Base-by-base conservation (phyloP, 1,284 basidiomycete genomes). In the Rhodotorula sp. region DNA sequence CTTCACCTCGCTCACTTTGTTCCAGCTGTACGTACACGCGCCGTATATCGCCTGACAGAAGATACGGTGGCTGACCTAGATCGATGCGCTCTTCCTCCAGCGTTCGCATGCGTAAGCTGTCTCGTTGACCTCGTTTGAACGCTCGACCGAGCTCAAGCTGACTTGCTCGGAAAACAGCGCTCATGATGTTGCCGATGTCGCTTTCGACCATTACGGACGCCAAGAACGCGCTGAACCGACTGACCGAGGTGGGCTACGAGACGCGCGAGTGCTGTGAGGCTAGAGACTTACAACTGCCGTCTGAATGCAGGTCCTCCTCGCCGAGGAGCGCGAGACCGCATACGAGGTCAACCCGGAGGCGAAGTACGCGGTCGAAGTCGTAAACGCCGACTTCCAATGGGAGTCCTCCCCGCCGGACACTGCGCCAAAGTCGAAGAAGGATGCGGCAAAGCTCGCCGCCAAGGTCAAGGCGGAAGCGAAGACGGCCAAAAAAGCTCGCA, bases 161-260 rank as follows among this genome's bases (percentile, higher is more conserved):
- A 67, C 52, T 4, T 23, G 21, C n/a, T 10, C 23, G 3, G 26
- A 23, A 16, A 5, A 31, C 48, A 70, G 66, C 68, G 15, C 57
- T 71, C 26, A 71, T 71, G 70, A 71, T 71, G 70, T 58, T 81
- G 88, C 91, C 92, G 7, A 82, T 92, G 78, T 86, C 91, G 0
- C 85, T 93, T 62, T 88, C 88, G 70, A 81, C 91, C 19, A 88
- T 89, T 60, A 87, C 90, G 8, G 93, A 95, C 75, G 92, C 92
- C 2, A 80, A 84, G 62, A 92, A 90, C 77, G 92, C 91, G 16
- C 83, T 87, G n/a, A 81, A 82, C 18, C 88, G 91, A 69, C 83
- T 93, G 2, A 72, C 70, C n/a, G 74, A 76, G 67, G 62, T 63
- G 26, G 4, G 52, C 12, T 12, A 18, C 34, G 52, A 23, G 21